Evolutionary conservation across 1,139 yeast species (phyloP), one percentile per base, ranked within the genome.

Genomic region (Hyphopichia fennica): DNA sequence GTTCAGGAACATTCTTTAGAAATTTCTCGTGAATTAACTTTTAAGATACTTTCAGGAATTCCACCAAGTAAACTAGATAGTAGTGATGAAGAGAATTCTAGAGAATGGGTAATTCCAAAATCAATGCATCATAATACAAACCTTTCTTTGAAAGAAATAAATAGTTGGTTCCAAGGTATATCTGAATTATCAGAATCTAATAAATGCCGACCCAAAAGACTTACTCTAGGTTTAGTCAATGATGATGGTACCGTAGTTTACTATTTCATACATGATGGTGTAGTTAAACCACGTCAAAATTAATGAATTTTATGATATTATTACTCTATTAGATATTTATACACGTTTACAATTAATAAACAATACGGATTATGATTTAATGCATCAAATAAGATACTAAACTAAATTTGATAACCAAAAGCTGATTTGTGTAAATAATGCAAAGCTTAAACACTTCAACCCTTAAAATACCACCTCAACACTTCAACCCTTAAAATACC

Each of bases 211-310:
- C 77, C 71, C 0, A 55, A 54, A 18, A 60, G 83, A 39, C 42
- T 84, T 2, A 65, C 82, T 0, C 60, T 82, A 56, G 89, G 79
- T 0, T 64, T 84, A 47, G 70, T 78, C 8, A 80, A 82, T 43
- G 72, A 72, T 41, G 91, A 84, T 57, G 83, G 87, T 0, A 81
- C 89, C 0, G 72, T 85, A 3, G 85, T 83, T 5, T 85, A 82
- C 53, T 84, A 84, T 54, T 74, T 80, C 51, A 72, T 83, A 31
- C 77, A 82, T 54, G 76, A 77, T 46, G 90, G 88, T 0, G 65
- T 84, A 15, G 77, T 73, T 9, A 77, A 75, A 55, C 90, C 90
- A 3, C 63, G 79, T 33, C 75, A 75, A 52, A 78, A 78, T 51
- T 79, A 52, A 51, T 31, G 31, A 23, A 7, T 9, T 18, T 17